Conservation (phyloP, 176 grass and related monocot genomes). For the Thalia dealbata region DNA sequence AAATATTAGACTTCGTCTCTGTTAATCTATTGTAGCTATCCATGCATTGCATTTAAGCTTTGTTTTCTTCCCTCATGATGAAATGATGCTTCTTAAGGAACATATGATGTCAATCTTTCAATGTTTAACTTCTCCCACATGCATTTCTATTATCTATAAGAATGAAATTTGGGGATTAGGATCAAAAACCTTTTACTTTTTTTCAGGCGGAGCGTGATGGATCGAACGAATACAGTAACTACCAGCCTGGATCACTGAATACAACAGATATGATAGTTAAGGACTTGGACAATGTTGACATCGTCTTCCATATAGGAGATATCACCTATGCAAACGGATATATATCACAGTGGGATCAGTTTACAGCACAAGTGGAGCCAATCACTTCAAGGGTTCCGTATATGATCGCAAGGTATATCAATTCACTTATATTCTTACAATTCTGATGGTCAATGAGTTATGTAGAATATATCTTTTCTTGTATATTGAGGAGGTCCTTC, state of each 20-base stretch:
- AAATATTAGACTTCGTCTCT: no score
- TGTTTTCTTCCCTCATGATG: no score
- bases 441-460: no score
- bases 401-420: constrained; percentile 66
- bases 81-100: no score
- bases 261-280: constrained; percentile 70
- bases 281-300: constrained; percentile 77
- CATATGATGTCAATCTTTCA: no score
- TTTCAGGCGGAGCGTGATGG: constrained; percentile 74
- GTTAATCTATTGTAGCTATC: no score
- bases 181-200: neutral
- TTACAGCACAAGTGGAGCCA: constrained; percentile 72
- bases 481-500: neutral
- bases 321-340: constrained; percentile 86
- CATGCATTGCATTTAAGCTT: no score
- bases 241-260: constrained; percentile 72
- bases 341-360: constrained; percentile 91
- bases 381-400: constrained; percentile 79
- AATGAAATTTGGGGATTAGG: no score
- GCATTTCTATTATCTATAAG: no score
- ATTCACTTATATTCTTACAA: neutral
- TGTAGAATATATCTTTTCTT: neutral
- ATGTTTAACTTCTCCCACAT: no score
- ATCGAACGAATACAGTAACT: constrained; percentile 72
- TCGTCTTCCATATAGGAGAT: constrained; percentile 77